A percentile compares a stretch with the other conserved stretches of the same genome.
Evolutionary conservation across 73 alveolate genomes (phyloP).

Genomic region (Paramecium caudatum): DNA sequence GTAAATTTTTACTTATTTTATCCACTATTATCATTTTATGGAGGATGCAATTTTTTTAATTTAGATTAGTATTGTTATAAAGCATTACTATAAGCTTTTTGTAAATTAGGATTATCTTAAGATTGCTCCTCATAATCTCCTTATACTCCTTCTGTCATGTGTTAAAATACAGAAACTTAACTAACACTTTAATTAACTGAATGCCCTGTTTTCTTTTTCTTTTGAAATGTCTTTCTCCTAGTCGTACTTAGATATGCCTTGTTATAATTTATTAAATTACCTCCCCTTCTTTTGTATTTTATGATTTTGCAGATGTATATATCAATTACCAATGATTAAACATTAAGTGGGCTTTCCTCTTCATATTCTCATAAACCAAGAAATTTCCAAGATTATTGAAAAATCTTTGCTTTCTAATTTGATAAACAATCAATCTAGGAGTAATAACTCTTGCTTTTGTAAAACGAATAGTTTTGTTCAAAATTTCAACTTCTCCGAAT

Average conservation of each 20-base stretch:
- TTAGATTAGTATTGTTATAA: slow-evolving; percentile 7
- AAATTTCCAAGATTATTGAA: slow-evolving; percentile 55
- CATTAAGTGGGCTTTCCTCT: neutral
- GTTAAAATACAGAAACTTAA: neutral
- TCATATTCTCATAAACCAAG: slow-evolving; percentile 26
- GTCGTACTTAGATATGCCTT: slow-evolving; percentile 9
- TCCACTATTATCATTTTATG: too few species aligned
- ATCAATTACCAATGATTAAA: slow-evolving; percentile 63
- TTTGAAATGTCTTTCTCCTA: neutral
- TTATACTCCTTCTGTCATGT: neutral
- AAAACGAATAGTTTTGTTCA: slow-evolving; percentile 3
- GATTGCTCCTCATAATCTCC: neutral
- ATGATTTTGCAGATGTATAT: neutral
- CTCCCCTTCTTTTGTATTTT: neutral
- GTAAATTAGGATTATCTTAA: neutral
- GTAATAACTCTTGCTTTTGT: slow-evolving; percentile 64
- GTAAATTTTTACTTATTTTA: too few species aligned
- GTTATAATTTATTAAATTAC: neutral
- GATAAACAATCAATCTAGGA: slow-evolving; percentile 43
- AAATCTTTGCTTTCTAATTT: slow-evolving; percentile 43
- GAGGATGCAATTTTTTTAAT: slow-evolving; percentile 28
- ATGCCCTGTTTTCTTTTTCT: neutral
- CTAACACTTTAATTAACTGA: neutral
- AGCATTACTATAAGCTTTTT: slow-evolving; percentile 18
- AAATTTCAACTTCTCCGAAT: slow-evolving; percentile 62